A percentile compares a stretch with the other conserved stretches of the same genome.
These are phyloP conservation scores for Pyrus bretschneideri DNA, from an alignment of 306 rosid genomes.

Conservation along the genomic window DNA sequence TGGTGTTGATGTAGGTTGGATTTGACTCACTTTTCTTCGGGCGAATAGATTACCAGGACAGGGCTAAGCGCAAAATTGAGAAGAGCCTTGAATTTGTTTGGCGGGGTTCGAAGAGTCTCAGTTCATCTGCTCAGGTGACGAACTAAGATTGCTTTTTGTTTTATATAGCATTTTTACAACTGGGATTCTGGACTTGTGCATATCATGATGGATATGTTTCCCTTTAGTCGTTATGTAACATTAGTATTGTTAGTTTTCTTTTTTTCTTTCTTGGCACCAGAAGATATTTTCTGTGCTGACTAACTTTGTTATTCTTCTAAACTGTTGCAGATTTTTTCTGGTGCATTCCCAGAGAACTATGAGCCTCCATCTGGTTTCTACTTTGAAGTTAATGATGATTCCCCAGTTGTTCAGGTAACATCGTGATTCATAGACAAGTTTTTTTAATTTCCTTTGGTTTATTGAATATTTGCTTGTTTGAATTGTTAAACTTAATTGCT, in stretches of 20 bases:
- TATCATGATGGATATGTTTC: not conserved
- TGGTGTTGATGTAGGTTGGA: constrained; percentile 34
- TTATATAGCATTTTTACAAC: not conserved
- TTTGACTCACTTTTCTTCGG: constrained; percentile 45
- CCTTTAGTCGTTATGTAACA: not conserved
- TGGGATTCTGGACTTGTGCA: not conserved
- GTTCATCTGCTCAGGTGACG: constrained; percentile 44
- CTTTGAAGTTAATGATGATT: constrained; percentile 48
- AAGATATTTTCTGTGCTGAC: not conserved
- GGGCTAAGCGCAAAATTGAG: constrained; percentile 42
- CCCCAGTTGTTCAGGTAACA: constrained; percentile 47
- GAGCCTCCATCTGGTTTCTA: constrained; percentile 57
- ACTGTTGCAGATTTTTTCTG: constrained; percentile 38
- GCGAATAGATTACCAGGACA: constrained; percentile 50
- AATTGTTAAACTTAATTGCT: constrained; percentile 12
- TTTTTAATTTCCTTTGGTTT: constrained; percentile 11
- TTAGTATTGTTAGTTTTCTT: not conserved
- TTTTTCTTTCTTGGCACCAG: not conserved
- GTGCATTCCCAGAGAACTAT: constrained; percentile 47
- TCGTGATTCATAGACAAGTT: constrained; percentile 9
- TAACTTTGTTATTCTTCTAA: not conserved
- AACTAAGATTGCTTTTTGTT: not conserved
- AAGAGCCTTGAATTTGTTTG: constrained; percentile 49
- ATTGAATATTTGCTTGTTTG: constrained; percentile 9
- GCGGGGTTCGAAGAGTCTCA: constrained; percentile 45